Conservation (phyloP, 1,284 basidiomycete species). For the Marasmius fiardii region DNA sequence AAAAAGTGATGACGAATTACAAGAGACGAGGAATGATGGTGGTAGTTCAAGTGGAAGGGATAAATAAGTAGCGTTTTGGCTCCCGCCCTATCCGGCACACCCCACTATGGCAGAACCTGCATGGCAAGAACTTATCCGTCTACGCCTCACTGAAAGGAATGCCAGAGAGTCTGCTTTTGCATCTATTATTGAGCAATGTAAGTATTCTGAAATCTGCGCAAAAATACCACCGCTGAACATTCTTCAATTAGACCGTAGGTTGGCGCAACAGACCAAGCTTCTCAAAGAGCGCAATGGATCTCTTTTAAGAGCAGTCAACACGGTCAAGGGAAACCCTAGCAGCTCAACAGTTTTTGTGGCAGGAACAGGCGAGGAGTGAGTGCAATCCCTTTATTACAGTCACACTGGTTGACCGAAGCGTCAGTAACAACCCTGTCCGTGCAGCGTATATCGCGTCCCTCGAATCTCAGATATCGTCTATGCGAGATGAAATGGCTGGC, state of each 20-base stretch:
- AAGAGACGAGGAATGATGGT: conserved; percentile 4
- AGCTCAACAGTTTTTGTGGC: conserved; percentile 61
- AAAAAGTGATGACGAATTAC: conserved; percentile 4
- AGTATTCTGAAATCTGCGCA: conserved; percentile 23
- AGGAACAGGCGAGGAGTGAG: conserved; percentile 73
- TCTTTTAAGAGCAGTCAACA: conserved; percentile 74
- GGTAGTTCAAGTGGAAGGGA: conserved; percentile 2
- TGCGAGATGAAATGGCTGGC: conserved; percentile 87
- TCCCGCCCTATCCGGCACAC: conserved; percentile 22
- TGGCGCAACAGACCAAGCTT: conserved; percentile 86
- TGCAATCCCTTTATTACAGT: conserved; percentile 13
- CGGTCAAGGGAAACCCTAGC: conserved; percentile 63
- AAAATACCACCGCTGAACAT: conserved; percentile 12
- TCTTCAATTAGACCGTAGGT: conserved; percentile 66
- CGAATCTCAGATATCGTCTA: conserved; percentile 87
- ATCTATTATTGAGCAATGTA: conserved; percentile 87
- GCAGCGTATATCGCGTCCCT: conserved; percentile 87
- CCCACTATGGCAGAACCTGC: conserved; percentile 68
- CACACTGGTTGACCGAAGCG: conserved; percentile 7
- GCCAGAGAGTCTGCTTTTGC: conserved; percentile 74
- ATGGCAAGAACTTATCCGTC: conserved; percentile 77
- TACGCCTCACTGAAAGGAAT: conserved; percentile 77
- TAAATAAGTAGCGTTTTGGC: neutral
- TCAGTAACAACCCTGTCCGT: conserved; percentile 72
- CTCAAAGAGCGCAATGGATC: conserved; percentile 88